Evolutionary conservation across 306 rosid species (phyloP), one percentile per base, ranked within the genome.

Genomic region (Malus fusca): DNA sequence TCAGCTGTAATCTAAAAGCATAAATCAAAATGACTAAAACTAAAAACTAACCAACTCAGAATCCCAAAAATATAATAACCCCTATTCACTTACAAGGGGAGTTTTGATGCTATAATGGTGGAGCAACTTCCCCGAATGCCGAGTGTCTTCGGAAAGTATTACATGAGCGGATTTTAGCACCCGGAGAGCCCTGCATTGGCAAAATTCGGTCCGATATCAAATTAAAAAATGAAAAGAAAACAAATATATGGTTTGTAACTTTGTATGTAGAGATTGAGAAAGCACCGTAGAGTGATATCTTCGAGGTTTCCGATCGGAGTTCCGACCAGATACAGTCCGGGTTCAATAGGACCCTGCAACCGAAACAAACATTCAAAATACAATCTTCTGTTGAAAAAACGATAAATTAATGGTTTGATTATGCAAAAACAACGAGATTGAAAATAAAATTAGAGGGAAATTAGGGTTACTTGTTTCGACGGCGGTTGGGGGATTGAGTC

Each of bases 41-140:
- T 19, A 4, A 22, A 56, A 4, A 13, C 56, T 28, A 72, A 71
- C 9, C 12, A 64, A 7, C 68, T 4, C 9, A 5, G 8, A 4
- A 31, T 26, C 15, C 4, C 25, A 25, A 71, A 53, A 30, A 67
- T 15, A 72, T 1, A 21, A 67, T 13, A 73, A 12, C 15, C 58
- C 30, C 12, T 43, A 66, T 26, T 63, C 11, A 78, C 89, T 84
- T 75, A 95, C 99, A 42, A 95, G 97, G 28, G 97, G 97, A 33
- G 96, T 90, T 84, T 85, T 88, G 72, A 95, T 92, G 68, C 82
- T 83, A 84, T 88, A 95, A 84, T 92, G 87, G 33, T 84, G 97
- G 66, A 95, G 90, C 88, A 92, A 75, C 87, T 89, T 92, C 66
- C 97, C 96, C 0, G 99, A 95, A 81, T 95, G 99, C 75, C 99